phyloP scores from a whole-genome alignment of 805 yeast genomes.

The Monosporozyma aquatica region DNA sequence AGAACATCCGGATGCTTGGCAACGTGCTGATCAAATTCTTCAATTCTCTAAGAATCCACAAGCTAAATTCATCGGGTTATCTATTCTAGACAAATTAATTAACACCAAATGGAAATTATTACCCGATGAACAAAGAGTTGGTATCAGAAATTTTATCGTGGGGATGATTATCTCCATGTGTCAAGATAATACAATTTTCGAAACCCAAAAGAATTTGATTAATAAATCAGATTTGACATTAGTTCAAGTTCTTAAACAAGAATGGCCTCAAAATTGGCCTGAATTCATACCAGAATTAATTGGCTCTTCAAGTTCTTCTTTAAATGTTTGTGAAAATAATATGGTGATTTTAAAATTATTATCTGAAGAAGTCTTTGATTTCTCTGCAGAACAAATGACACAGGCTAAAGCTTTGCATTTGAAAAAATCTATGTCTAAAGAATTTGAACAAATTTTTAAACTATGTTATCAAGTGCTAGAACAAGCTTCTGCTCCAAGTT shows the following conservation, averaged over 20 bases:
- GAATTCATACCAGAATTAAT: slow-evolving; percentile 91
- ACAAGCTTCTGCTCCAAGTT: slow-evolving; percentile 74
- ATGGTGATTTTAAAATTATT: slow-evolving; percentile 84
- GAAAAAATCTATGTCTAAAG: slow-evolving; percentile 76
- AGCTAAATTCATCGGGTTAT: slow-evolving; percentile 84
- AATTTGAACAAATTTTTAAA: slow-evolving; percentile 87
- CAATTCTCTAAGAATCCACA: slow-evolving; percentile 73
- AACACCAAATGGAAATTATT: slow-evolving; percentile 89
- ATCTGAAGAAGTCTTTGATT: slow-evolving; percentile 94
- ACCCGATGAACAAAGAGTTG: slow-evolving; percentile 80
- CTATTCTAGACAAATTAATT: slow-evolving; percentile 82
- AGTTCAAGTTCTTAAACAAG: slow-evolving; percentile 91
- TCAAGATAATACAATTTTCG: slow-evolving; percentile 68
- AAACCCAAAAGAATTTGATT: slow-evolving; percentile 68
- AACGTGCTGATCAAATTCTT: slow-evolving; percentile 79
- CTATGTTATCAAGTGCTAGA: slow-evolving; percentile 90
- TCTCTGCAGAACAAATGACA: slow-evolving; percentile 91
- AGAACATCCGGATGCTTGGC: slow-evolving; percentile 94
- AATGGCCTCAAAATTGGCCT: slow-evolving; percentile 99
- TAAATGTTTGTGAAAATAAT: slow-evolving; percentile 94
- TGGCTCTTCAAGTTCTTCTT: slow-evolving; percentile 68
- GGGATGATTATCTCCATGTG: slow-evolving; percentile 89
- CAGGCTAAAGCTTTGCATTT: slow-evolving; percentile 84
- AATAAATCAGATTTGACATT: slow-evolving; percentile 89
- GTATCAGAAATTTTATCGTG: slow-evolving; percentile 88